These are phyloP conservation scores for Arthrobotrys megalospora DNA, from an alignment of 2,329 filamentous ascomycete genomes.

Conservation along the genomic window DNA sequence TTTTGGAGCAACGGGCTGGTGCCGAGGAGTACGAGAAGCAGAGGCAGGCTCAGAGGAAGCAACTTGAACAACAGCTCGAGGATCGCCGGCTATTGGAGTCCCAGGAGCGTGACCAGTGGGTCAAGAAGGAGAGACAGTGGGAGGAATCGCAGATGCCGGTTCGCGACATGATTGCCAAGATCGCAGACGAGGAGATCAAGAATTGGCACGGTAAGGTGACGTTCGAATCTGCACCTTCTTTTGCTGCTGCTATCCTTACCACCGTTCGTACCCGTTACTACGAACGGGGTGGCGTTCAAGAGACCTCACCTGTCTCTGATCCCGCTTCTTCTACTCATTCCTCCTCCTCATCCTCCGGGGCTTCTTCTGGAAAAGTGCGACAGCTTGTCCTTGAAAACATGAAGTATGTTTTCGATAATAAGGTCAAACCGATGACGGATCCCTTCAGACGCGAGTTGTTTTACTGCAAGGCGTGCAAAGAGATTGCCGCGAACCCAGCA, in stretches of 20 bases:
- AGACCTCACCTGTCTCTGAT: constrained; percentile 70
- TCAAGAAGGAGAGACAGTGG: constrained; percentile 78
- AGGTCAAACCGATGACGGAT: constrained; percentile 80
- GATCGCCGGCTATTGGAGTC: constrained; percentile 70
- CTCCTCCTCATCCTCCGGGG: constrained; percentile 9
- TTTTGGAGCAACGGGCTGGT: constrained; percentile 76
- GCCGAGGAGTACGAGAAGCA: constrained; percentile 75
- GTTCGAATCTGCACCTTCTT: constrained; percentile 76
- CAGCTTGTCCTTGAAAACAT: constrained; percentile 84
- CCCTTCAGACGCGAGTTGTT: constrained; percentile 80
- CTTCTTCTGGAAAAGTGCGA: constrained; percentile 48
- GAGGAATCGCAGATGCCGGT: constrained; percentile 79
- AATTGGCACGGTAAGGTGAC: constrained; percentile 77
- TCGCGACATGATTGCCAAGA: constrained; percentile 75
- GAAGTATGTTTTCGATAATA: constrained; percentile 86
- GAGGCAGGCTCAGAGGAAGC: constrained; percentile 69
- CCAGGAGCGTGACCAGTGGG: constrained; percentile 72
- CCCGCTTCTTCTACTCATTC: constrained; percentile 66
- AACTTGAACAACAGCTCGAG: constrained; percentile 66
- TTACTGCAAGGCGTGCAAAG: constrained; percentile 77
- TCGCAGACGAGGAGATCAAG: constrained; percentile 80
- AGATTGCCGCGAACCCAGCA: constrained; percentile 49
- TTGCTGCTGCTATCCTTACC: constrained; percentile 80
- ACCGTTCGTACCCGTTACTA: constrained; percentile 79
- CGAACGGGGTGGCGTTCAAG: constrained; percentile 67